Evolutionary conservation across 208 protist species (phyloP).

Genomic region (Trypanosoma mega): DNA sequence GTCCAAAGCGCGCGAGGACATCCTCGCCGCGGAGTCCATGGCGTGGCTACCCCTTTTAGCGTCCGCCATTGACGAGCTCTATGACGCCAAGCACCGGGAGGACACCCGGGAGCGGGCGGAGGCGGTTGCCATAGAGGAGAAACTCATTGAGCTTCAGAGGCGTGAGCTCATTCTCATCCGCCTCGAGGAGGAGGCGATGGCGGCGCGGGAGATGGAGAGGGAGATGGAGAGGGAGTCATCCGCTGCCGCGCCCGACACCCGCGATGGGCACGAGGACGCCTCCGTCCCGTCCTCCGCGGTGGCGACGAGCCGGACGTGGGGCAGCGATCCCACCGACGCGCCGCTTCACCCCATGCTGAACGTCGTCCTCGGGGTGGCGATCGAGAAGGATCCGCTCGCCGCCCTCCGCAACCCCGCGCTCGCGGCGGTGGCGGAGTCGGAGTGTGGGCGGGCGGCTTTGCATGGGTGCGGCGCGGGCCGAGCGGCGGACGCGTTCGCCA

Average conservation of each 20-base stretch:
- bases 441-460: constrained; percentile 7
- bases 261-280: background rate
- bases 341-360: constrained; percentile 20
- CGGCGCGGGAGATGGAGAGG: background rate
- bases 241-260: background rate
- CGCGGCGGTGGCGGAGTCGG: constrained; percentile 17
- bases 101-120: constrained; percentile 17
- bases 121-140: background rate
- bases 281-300: background rate
- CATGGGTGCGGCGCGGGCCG: constrained; percentile 3
- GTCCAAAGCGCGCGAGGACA: constrained; percentile 26
- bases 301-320: constrained; percentile 10
- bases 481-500: constrained; percentile 3
- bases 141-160: constrained; percentile 22
- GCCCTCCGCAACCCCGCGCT: constrained; percentile 8
- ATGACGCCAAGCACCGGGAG: constrained; percentile 26
- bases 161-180: constrained; percentile 17
- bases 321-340: background rate
- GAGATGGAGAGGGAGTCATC: background rate
- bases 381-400: constrained; percentile 18
- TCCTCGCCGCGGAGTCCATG: constrained; percentile 41
- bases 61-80: constrained; percentile 32
- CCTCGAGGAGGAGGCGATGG: constrained; percentile 11
- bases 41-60: constrained; percentile 40
- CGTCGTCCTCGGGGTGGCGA: constrained; percentile 14